Base-by-base conservation (phyloP, 2,329 filamentous ascomycete species). In the Diaporthe amygdali region DNA sequence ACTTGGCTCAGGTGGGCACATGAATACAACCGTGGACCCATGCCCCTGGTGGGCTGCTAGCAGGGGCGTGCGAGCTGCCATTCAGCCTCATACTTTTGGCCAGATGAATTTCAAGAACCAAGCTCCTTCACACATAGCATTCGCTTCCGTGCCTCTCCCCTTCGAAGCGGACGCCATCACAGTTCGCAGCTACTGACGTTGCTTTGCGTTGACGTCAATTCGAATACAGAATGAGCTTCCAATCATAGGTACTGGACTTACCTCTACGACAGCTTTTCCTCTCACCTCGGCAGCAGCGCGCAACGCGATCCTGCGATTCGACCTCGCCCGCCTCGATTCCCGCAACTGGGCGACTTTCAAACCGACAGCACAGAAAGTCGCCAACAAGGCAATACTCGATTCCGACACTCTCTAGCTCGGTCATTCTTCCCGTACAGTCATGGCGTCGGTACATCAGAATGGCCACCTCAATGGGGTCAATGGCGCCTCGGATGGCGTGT, bases 401-500 rank as follows among this genome's bases (percentile, higher is more conserved):
- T 20, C 20, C 10, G 22, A 39, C 15, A 9, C 15, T 14, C 10
- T 20, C 44, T 27, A n/a, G 39, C 15, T 46, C 20, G 22, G 5
- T 54, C 15, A 46, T 12, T 2, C 8, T 39, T 47, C 6, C 83
- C 67, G 44, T 85, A 82, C 78, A 76, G 75, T 59, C 61, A 88
- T 87, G 86, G 76, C 80, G 47, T 79, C 84, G 44, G 74, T 81
- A 46, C 73, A 79, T 22, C 81, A 82, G 64, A 87, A 87, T 74
- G 84, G 84, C 74, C 77, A 82, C 74, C 75, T 81, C 70, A 86
- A 86, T 71, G 85, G 85, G 68, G 78, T 79, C 49, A 84, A 86
- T 74, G 84, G 83, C 70, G 76, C 81, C 67, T 74, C 77, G 32
- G 54, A 76, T 61, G 76, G 77, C 56, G 76, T 76, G 27, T 84